Percentiles rank a stretch among this genome's conserved stretches.
phyloP scores from a whole-genome alignment of 208 protist genomes.

The Tetramitus jugosus region DNA sequence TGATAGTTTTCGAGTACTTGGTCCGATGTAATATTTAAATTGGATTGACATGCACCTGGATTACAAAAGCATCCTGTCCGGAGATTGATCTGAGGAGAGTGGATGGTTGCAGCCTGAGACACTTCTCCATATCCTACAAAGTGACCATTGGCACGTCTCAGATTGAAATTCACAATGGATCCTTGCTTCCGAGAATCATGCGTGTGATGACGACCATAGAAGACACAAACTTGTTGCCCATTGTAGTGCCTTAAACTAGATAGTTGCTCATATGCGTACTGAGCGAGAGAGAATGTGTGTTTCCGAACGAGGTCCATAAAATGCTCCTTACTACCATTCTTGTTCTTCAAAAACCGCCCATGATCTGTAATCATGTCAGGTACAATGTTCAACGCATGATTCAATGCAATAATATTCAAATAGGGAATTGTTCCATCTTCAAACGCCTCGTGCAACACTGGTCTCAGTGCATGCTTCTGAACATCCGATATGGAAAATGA shows the following conservation, averaged over 20 bases:
- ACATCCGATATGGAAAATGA: slow-evolving; percentile 30
- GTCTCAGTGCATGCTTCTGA: neutral
- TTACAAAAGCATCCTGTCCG: slow-evolving; percentile 15
- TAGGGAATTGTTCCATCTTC: slow-evolving; percentile 55
- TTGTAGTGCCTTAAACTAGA: neutral
- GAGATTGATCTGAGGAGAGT: neutral
- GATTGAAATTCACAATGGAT: slow-evolving; percentile 5
- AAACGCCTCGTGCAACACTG: slow-evolving; percentile 22
- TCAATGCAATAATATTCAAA: neutral
- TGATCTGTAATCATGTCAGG: neutral
- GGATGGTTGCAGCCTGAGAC: neutral
- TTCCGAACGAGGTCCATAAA: neutral
- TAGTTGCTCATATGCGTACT: neutral
- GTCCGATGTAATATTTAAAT: neutral
- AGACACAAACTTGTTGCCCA: neutral
- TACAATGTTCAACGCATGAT: neutral
- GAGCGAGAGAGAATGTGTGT: neutral
- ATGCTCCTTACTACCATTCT: too few species aligned
- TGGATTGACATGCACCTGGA: slow-evolving; percentile 4
- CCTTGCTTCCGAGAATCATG: neutral
- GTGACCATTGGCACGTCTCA: neutral
- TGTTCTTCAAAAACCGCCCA: neutral
- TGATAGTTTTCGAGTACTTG: neutral
- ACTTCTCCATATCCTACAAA: neutral
- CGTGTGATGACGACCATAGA: neutral